Base-by-base conservation (phyloP, 495 filamentous ascomycete species). In the Podospora pseudoanserina region DNA sequence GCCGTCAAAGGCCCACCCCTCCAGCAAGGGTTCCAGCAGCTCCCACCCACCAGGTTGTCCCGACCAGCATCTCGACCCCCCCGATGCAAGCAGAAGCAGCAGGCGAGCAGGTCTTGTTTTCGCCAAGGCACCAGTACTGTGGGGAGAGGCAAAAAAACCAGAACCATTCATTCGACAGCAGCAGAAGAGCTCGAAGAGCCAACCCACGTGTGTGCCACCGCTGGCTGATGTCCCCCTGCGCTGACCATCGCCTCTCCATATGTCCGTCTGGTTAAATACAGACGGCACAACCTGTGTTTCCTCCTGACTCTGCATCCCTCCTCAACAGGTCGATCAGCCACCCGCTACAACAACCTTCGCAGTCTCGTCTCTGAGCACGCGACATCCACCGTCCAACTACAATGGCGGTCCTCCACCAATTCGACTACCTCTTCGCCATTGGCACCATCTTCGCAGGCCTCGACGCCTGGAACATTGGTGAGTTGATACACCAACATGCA, bases 401-500 rank as follows among this genome's bases (percentile, higher is more conserved):
- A 70, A 70, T 66, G 63, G 77, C 77, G 76, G 54, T 66, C 61
- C 82, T 89, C 64, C 80, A 84, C 64, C 75, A 90, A 72, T 88
- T 86, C 72, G 85, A 86, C 77, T 91, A 91, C 71, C 82, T 93
- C 72, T 91, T 93, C 70, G 90, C 85, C 74, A 87, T 93, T 66
- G 89, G 87, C 82, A 90, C 88, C 65, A 79, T 92, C 72, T 93
- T 93, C 83, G 89, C 90, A 76, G 84, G 88, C 76, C 83, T 91
- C 59, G 89, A 91, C 82, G 88, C 89, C 66, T 91, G 79, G 83
- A 91, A 90, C 81, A 90, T 89, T 78, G 79, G 83, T 81, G 73
- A 65, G 68, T 49, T 49, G 39, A 49, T 49, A 49, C 39, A 49
- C 39, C 7, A 2, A 23, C 23, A 23, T 23, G 23, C 23, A 23